Evolutionary conservation across 805 yeast genomes (phyloP).

Genomic region (Hyphopichia homilentoma): DNA sequence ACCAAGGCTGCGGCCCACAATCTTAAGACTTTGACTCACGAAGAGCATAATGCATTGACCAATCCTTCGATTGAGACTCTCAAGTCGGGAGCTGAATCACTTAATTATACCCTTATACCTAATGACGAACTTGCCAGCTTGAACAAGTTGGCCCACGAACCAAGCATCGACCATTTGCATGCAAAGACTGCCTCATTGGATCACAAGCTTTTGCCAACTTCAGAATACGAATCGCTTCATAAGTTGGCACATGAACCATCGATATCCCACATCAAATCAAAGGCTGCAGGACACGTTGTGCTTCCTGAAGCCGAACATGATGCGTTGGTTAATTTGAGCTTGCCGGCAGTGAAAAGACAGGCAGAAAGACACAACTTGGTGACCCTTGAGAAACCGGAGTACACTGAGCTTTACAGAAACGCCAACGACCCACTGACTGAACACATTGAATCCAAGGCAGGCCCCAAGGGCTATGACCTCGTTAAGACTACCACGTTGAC

Average conservation of each 20-base stretch:
- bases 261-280: constrained; percentile 11
- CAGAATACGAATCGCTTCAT: constrained; percentile 9
- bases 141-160: constrained; percentile 11
- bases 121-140: constrained; percentile 10
- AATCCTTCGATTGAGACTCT: constrained; percentile 19
- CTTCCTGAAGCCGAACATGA: constrained; percentile 7
- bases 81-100: constrained; percentile 5
- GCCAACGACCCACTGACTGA: constrained; percentile 28
- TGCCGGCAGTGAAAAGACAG: constrained; percentile 28
- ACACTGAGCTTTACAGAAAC: constrained; percentile 23
- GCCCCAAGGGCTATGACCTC: constrained; percentile 5
- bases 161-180: constrained; percentile 15
- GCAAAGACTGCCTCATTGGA: constrained; percentile 11
- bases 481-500: not conserved
- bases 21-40: constrained; percentile 9
- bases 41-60: constrained; percentile 19
- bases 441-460: constrained; percentile 16
- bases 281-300: constrained; percentile 7
- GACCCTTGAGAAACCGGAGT: constrained; percentile 29
- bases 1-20: constrained; percentile 14
- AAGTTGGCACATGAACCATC: constrained; percentile 30
- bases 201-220: constrained; percentile 14
- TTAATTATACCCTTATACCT: constrained; percentile 10
- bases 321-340: constrained; percentile 12
- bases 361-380: constrained; percentile 33